Percentiles rank a stretch among this genome's conserved stretches.
These are phyloP conservation scores for Rhypophila decipiens DNA, from an alignment of 495 filamentous ascomycete species.

Conservation along the genomic window DNA sequence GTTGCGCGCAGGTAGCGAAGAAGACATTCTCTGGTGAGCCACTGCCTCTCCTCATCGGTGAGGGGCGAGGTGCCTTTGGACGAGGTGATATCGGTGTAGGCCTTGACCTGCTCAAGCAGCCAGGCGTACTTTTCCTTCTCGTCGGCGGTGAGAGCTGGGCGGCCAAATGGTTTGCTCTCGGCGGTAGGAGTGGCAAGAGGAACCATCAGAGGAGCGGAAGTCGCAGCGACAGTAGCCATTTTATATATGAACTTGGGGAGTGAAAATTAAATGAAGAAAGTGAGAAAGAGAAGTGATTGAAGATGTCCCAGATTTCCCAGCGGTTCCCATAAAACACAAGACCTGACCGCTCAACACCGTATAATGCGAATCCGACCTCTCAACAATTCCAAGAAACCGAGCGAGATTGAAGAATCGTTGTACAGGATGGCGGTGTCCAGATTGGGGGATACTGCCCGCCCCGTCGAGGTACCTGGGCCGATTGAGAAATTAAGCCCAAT, in stretches of 20 bases:
- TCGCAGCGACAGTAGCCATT: slow-evolving; percentile 28
- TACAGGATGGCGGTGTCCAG: too few species aligned
- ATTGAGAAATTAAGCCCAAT: too few species aligned
- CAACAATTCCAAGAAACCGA: too few species aligned
- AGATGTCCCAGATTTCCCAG: too few species aligned
- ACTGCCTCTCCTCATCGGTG: slow-evolving; percentile 76
- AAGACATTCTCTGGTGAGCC: slow-evolving; percentile 85
- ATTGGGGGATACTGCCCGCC: too few species aligned
- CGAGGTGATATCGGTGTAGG: slow-evolving; percentile 65
- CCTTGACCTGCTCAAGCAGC: slow-evolving; percentile 58
- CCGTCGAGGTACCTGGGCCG: neutral
- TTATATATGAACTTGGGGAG: neutral
- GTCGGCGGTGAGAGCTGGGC: slow-evolving; percentile 58
- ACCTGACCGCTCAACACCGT: too few species aligned
- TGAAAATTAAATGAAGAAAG: neutral
- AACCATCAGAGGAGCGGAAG: slow-evolving; percentile 48
- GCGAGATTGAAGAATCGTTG: too few species aligned
- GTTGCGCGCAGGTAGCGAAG: slow-evolving; percentile 88
- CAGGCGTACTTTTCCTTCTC: slow-evolving; percentile 77
- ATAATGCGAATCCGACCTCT: too few species aligned
- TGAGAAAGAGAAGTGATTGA: neutral
- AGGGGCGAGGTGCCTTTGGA: slow-evolving; percentile 59
- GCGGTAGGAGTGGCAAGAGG: slow-evolving; percentile 62
- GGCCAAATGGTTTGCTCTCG: slow-evolving; percentile 45
- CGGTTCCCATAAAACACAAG: too few species aligned